Conservation (phyloP, 148 eudicot species). For the Chenopodium berlandieri region DNA sequence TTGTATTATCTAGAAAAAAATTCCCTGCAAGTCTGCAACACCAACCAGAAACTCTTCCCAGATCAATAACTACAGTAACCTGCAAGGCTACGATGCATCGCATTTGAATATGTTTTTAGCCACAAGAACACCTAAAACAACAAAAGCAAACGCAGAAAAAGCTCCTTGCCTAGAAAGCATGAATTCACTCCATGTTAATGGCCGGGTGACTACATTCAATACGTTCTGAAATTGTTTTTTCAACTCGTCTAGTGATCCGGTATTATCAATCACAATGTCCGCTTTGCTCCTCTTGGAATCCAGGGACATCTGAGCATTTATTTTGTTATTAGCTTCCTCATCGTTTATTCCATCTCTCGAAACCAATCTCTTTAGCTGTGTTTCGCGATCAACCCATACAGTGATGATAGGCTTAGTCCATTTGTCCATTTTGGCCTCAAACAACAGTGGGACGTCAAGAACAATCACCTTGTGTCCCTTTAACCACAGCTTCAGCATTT, state of each 20-base stretch:
- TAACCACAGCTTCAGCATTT: constrained; percentile 77
- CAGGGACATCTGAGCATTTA: constrained; percentile 86
- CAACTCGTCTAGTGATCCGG: constrained; percentile 75
- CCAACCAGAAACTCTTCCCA: not conserved
- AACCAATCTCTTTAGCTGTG: constrained; percentile 76
- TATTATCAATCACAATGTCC: constrained; percentile 78
- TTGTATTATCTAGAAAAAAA: too few species aligned
- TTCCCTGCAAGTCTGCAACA: too few species aligned
- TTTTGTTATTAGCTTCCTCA: constrained; percentile 77
- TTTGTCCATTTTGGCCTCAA: constrained; percentile 87
- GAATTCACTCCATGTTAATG: constrained; percentile 85
- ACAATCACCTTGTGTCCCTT: constrained; percentile 73
- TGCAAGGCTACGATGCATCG: constrained; percentile 16
- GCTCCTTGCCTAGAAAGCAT: constrained; percentile 78
- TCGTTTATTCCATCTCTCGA: constrained; percentile 63
- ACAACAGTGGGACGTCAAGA: constrained; percentile 83
- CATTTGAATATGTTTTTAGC: constrained; percentile 33
- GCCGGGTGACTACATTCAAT: constrained; percentile 51
- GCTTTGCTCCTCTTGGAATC: constrained; percentile 73
- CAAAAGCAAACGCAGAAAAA: constrained; percentile 47
- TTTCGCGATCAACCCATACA: constrained; percentile 85
- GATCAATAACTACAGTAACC: not conserved
- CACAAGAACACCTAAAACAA: constrained; percentile 45
- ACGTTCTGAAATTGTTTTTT: constrained; percentile 53
- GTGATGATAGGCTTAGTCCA: constrained; percentile 85